Evolutionary conservation across 306 rosid genomes (phyloP).

Genomic region (Lathyrus aphaca): DNA sequence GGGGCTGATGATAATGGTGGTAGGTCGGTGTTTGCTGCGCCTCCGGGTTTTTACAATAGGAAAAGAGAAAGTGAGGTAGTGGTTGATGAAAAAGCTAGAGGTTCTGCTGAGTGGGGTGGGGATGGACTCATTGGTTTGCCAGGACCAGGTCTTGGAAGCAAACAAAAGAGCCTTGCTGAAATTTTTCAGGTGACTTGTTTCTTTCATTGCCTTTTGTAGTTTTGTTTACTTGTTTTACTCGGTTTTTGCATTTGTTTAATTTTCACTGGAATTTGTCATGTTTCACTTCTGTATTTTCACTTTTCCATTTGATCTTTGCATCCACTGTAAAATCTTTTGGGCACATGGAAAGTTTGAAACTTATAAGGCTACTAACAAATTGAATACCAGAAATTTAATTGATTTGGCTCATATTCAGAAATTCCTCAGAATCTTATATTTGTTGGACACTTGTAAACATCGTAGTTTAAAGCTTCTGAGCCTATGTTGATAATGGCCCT

Average conservation of each 20-base stretch:
- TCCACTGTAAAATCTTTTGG: slow-evolving; percentile 3
- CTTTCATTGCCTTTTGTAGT: background rate
- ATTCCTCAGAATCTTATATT: background rate
- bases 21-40: slow-evolving; percentile 62
- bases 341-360: background rate
- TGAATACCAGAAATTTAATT: background rate
- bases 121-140: slow-evolving; percentile 90
- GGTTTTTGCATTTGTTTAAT: background rate
- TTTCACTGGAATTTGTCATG: slow-evolving; percentile 5
- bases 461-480: background rate
- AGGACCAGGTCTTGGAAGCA: slow-evolving; percentile 76
- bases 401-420: slow-evolving; percentile 7
- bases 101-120: slow-evolving; percentile 65
- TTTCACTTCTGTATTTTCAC: background rate
- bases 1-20: slow-evolving; percentile 60
- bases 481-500: background rate
- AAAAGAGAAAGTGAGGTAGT: slow-evolving; percentile 47
- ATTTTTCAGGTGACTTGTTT: slow-evolving; percentile 75
- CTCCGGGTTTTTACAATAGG: slow-evolving; percentile 75
- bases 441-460: background rate
- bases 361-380: background rate
- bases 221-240: background rate
- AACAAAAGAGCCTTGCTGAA: slow-evolving; percentile 87
- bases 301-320: slow-evolving; percentile 14
- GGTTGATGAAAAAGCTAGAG: slow-evolving; percentile 51